Conservation (phyloP, 2,329 filamentous ascomycete genomes). For the Diaporthe ilicicola region DNA sequence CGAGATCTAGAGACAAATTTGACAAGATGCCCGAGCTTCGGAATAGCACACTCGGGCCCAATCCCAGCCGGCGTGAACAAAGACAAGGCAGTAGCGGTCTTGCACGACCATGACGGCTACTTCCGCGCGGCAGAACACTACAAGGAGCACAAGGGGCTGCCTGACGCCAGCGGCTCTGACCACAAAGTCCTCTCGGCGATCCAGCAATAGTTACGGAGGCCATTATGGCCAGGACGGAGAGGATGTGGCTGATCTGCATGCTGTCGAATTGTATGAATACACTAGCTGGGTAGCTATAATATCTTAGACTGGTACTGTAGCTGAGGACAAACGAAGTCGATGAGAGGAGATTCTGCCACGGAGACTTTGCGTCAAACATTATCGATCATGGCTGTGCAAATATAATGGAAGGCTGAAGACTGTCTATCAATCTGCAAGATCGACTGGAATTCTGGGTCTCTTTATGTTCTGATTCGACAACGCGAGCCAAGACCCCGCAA, state of each 20-base stretch:
- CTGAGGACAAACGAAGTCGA: neutral
- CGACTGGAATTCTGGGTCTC: neutral
- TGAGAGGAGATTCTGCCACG: neutral
- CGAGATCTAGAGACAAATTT: neutral
- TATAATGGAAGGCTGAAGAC: no score
- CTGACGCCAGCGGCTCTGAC: neutral
- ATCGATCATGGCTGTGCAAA: neutral
- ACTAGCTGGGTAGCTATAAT: no score
- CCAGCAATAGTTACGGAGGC: constrained; percentile 1
- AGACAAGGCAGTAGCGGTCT: constrained; percentile 6
- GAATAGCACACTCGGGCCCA: neutral
- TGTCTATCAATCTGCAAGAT: neutral
- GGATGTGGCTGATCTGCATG: neutral
- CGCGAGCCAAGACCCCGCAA: neutral
- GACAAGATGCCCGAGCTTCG: neutral
- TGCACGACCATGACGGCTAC: constrained; percentile 16
- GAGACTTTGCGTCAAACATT: neutral
- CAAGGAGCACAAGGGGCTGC: neutral
- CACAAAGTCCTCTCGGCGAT: neutral
- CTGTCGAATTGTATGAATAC: no score
- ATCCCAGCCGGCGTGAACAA: constrained; percentile 15
- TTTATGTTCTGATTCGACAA: neutral
- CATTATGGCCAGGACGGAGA: neutral
- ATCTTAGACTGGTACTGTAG: neutral
- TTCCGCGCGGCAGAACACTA: constrained; percentile 22